A percentile compares a stretch with the other conserved stretches of the same genome.
Conservation (phyloP, 202 grass and related monocot genomes). For the Eragrostis tef region DNA sequence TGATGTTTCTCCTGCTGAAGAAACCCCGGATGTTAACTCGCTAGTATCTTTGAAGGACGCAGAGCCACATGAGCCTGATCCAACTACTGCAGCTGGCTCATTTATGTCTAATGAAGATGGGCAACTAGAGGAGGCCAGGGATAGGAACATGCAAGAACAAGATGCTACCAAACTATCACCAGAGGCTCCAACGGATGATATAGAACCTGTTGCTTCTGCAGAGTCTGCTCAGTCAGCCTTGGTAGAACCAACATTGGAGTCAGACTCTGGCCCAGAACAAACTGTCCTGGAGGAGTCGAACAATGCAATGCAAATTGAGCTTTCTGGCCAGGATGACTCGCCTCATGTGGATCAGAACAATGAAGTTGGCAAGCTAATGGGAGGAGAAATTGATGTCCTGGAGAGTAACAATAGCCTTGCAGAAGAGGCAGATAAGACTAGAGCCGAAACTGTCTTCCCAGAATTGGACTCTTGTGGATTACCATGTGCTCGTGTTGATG, state of each 20-base stretch:
- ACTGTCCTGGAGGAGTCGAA: background rate
- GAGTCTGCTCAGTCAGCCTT: background rate
- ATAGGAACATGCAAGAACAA: slow-evolving; percentile 9
- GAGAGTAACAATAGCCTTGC: background rate
- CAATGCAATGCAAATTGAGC: background rate
- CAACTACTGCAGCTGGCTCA: background rate
- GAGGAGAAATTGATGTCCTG: background rate
- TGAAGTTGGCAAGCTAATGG: slow-evolving; percentile 3
- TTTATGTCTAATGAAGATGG: background rate
- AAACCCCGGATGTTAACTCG: background rate
- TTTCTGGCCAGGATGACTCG: slow-evolving; percentile 11
- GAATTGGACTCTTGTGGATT: background rate
- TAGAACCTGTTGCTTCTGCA: background rate
- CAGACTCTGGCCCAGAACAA: background rate
- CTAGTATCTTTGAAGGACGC: background rate
- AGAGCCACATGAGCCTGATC: background rate
- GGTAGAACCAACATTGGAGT: background rate
- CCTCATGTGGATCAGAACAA: background rate
- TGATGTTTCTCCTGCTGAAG: slow-evolving; percentile 17
- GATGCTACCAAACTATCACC: background rate
- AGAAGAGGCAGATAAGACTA: background rate
- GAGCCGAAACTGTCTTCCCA: background rate
- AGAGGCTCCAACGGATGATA: background rate
- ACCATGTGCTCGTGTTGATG: background rate
- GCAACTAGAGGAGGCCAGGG: background rate